A percentile compares a stretch with the other conserved stretches of the same genome.
phyloP scores from a whole-genome alignment of 495 filamentous ascomycete species.

The Pyrenula aspistea region DNA sequence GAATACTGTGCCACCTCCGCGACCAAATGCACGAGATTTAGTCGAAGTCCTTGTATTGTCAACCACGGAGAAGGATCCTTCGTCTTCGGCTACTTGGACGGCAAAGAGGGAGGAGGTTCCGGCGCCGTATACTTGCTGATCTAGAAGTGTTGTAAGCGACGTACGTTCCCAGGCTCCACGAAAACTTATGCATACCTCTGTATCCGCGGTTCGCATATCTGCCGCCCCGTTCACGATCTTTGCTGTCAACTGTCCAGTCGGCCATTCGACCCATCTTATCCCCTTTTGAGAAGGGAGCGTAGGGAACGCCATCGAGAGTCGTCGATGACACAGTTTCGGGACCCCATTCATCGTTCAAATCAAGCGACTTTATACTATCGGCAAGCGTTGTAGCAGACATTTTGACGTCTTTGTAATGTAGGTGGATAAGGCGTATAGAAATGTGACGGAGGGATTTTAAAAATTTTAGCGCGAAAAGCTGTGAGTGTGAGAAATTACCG shows the following conservation, averaged over 20 bases:
- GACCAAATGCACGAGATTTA: conserved; percentile 74
- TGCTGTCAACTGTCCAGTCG: conserved; percentile 92
- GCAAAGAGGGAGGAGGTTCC: conserved; percentile 79
- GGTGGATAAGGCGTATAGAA: too few relatives aligned
- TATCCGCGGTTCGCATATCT: conserved; percentile 79
- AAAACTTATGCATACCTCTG: conserved; percentile 65
- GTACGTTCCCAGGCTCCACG: too few relatives aligned
- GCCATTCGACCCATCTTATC: conserved; percentile 99
- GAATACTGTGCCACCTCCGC: conserved; percentile 77
- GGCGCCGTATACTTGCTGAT: conserved; percentile 94
- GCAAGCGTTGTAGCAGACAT: conserved; percentile 48
- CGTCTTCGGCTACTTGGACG: conserved; percentile 83
- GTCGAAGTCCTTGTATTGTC: conserved; percentile 78
- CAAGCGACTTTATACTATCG: conserved; percentile 47
- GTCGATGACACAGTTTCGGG: conserved; percentile 70
- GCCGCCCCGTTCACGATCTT: conserved; percentile 71
- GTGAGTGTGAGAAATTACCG: too few relatives aligned
- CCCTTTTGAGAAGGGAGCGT: conserved; percentile 94
- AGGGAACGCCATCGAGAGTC: conserved; percentile 85
- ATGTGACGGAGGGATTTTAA: too few relatives aligned
- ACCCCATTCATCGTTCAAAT: conserved; percentile 69
- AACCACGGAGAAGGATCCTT: conserved; percentile 94
- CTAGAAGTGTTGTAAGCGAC: conserved; percentile 28
- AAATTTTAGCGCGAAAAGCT: too few relatives aligned
- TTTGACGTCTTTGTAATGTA: conserved; percentile 12